Evolutionary conservation across 495 filamentous ascomycete species (phyloP).

Genomic region (Aspergillus leporis): DNA sequence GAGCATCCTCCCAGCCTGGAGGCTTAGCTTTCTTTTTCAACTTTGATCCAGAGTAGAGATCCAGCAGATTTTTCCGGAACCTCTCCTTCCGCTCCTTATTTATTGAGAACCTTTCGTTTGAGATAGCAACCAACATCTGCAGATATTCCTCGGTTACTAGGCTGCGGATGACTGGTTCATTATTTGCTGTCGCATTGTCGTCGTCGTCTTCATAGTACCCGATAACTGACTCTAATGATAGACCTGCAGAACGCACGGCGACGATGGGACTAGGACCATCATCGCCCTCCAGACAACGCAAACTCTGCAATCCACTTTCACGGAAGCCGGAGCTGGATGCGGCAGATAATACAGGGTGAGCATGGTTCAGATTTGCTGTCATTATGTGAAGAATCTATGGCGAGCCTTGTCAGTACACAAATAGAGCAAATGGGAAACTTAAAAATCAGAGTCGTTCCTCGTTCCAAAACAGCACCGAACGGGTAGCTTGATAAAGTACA

Average conservation of each 20-base stretch:
- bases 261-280: conserved; percentile 65
- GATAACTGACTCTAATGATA: conserved; percentile 76
- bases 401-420: conserved; percentile 5
- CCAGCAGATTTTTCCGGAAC: conserved; percentile 43
- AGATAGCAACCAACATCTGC: conserved; percentile 60
- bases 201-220: conserved; percentile 51
- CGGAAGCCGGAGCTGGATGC: conserved; percentile 82
- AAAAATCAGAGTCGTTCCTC: too few species aligned
- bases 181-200: conserved; percentile 33
- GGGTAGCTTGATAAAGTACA: neutral
- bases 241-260: conserved; percentile 75
- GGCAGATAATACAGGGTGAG: conserved; percentile 68
- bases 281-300: conserved; percentile 38
- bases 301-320: conserved; percentile 71
- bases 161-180: conserved; percentile 35
- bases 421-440: too few species aligned
- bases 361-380: conserved; percentile 67
- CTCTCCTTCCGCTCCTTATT: conserved; percentile 70
- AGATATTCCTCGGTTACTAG: conserved; percentile 61
- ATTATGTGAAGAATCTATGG: conserved; percentile 83
- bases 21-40: conserved; percentile 25
- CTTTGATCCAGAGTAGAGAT: conserved; percentile 22
- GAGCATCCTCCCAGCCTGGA: conserved; percentile 57
- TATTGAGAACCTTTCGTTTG: conserved; percentile 73
- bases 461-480: too few species aligned